Evolutionary conservation across 202 grass and related monocot species (phyloP).

Genomic region (Elaeis oleifera): DNA sequence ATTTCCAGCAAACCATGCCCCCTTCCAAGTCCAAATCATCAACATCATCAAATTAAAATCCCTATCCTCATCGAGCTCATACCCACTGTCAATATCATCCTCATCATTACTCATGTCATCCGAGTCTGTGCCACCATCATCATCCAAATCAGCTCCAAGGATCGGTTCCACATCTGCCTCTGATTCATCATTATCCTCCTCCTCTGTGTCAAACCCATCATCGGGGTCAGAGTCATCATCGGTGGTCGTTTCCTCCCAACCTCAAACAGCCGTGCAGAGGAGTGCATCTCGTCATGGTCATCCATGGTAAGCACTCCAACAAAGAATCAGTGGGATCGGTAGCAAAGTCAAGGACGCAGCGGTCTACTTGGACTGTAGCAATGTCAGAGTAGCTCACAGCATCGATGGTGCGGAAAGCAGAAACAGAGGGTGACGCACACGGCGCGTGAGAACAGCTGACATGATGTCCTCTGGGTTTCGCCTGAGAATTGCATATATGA

Average conservation of each 20-base stretch:
- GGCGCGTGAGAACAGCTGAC: constrained; percentile 64
- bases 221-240: constrained; percentile 96
- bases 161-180: constrained; percentile 37
- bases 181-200: constrained; percentile 63
- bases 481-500: constrained; percentile 85
- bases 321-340: constrained; percentile 71
- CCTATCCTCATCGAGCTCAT: constrained; percentile 50
- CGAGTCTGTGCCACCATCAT: constrained; percentile 50
- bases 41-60: constrained; percentile 48
- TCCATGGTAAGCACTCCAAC: constrained; percentile 86
- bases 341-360: constrained; percentile 75
- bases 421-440: constrained; percentile 77
- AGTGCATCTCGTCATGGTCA: constrained; percentile 77
- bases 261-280: constrained; percentile 70
- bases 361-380: constrained; percentile 85
- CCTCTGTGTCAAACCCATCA: constrained; percentile 63
- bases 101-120: constrained; percentile 50
- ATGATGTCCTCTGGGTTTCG: constrained; percentile 77
- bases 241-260: constrained; percentile 69
- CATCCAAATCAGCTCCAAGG: constrained; percentile 29
- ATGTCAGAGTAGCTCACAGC: constrained; percentile 81
- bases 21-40: constrained; percentile 55
- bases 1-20: constrained; percentile 55
- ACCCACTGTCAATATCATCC: constrained; percentile 33
- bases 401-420: constrained; percentile 92